Percentiles rank a stretch among this genome's conserved stretches.
Evolutionary conservation across 345 rosid genomes (phyloP).

Genomic region (Sonneratia alba): DNA sequence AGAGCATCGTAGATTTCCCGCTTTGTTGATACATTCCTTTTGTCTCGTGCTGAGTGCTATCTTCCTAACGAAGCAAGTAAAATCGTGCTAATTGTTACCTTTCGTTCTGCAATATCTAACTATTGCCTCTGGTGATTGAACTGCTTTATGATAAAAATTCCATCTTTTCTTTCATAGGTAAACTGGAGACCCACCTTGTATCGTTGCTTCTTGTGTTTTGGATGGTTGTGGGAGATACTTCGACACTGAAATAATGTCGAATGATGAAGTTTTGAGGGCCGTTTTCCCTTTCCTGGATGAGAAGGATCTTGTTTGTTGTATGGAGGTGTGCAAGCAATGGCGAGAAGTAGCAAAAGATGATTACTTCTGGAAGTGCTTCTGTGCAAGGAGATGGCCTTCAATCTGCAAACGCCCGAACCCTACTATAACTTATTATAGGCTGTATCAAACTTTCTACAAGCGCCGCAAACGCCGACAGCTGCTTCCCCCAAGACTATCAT

Average conservation of each 20-base stretch:
- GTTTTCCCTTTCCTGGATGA: slow-evolving; percentile 81
- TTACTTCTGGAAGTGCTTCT: slow-evolving; percentile 83
- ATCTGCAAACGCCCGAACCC: slow-evolving; percentile 63
- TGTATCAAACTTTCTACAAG: slow-evolving; percentile 55
- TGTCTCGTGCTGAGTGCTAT: no score
- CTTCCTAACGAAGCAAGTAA: no score
- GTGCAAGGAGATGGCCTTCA: slow-evolving; percentile 91
- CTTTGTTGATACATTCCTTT: no score
- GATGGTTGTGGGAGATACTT: slow-evolving; percentile 1
- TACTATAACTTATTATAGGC: slow-evolving; percentile 51
- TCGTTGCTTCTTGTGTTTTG: neutral
- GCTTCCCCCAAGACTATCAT: slow-evolving; percentile 73
- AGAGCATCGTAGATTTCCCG: neutral
- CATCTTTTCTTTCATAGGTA: neutral
- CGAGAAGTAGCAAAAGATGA: slow-evolving; percentile 67
- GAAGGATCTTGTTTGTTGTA: slow-evolving; percentile 63
- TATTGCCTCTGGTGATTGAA: neutral
- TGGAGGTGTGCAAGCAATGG: slow-evolving; percentile 79
- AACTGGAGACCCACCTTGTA: neutral
- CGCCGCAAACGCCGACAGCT: slow-evolving; percentile 33
- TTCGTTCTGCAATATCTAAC: neutral
- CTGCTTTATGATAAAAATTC: neutral
- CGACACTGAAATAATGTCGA: slow-evolving; percentile 30
- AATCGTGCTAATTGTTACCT: no score
- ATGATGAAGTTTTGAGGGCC: slow-evolving; percentile 62